A percentile compares a stretch with the other conserved stretches of the same genome.
These are phyloP conservation scores for Climacium dendroides DNA, from an alignment of 225 moss, liverwort and hornwort species.

Conservation along the genomic window DNA sequence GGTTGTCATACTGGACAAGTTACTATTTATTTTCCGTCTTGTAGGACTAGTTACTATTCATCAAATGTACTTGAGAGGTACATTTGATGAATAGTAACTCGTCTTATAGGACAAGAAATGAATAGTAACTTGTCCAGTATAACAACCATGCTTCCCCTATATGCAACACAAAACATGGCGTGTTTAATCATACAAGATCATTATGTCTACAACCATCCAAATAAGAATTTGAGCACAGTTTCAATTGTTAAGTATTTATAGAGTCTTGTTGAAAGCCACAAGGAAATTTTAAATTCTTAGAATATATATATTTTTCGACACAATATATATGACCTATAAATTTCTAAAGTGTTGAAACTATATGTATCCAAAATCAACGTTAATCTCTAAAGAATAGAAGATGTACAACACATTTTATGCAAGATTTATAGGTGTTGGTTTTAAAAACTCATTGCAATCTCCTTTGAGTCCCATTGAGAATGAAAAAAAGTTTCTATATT, in stretches of 20 bases:
- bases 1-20: too few species aligned
- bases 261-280: not conserved
- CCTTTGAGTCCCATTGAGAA: accelerated
- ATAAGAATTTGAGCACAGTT: not conserved
- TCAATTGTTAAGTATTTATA: not conserved
- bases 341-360: too few species aligned
- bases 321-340: not conserved
- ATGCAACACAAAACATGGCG: too few species aligned
- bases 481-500: too few species aligned
- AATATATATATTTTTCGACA: not conserved
- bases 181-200: not conserved
- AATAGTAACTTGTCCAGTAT: too few species aligned
- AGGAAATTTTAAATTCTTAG: accelerated
- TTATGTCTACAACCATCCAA: not conserved
- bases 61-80: too few species aligned
- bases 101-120: too few species aligned
- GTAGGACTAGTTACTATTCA: too few species aligned
- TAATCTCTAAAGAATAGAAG: too few species aligned
- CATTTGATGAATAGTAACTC: too few species aligned
- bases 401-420: not conserved
- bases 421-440: not conserved
- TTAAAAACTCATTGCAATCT: not conserved
- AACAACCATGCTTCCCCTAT: too few species aligned
- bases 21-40: too few species aligned
- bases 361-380: accelerated